These are phyloP conservation scores for Exophiala sp. DNA, from an alignment of 2,329 filamentous ascomycete species.

Conservation along the genomic window DNA sequence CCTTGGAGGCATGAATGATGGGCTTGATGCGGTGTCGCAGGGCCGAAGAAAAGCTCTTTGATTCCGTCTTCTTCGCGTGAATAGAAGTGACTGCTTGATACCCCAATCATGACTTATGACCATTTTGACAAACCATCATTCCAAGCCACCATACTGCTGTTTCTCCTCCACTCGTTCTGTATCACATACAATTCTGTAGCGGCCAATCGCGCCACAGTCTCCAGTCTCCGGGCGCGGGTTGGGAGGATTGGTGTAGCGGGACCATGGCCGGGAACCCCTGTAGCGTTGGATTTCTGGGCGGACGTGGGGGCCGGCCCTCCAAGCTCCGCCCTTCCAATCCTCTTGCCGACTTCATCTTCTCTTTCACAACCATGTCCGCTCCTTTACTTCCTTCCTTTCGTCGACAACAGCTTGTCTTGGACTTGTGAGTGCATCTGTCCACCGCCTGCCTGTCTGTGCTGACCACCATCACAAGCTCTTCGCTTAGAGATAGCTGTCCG, in stretches of 20 bases:
- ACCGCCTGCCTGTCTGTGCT: slow-evolving; percentile 13
- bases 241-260: background rate
- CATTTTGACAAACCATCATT: background rate
- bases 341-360: slow-evolving; percentile 7
- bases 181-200: background rate
- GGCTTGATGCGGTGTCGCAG: slow-evolving; percentile 32
- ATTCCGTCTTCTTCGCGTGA: background rate
- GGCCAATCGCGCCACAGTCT: background rate
- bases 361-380: slow-evolving; percentile 10
- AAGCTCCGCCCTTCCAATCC: slow-evolving; percentile 4
- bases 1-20: slow-evolving; percentile 61
- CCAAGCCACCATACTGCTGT: too few relatives aligned
- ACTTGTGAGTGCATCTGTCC: slow-evolving; percentile 61
- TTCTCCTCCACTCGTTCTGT: background rate
- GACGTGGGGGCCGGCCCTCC: slow-evolving; percentile 7
- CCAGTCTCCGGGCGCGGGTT: background rate
- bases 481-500: slow-evolving; percentile 74
- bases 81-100: background rate
- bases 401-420: slow-evolving; percentile 69
- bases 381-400: slow-evolving; percentile 48
- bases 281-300: slow-evolving; percentile 1
- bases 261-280: background rate
- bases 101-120: background rate
- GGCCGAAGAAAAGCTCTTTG: slow-evolving; percentile 35
- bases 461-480: slow-evolving; percentile 52